Percentiles rank a stretch among this genome's conserved stretches.
phyloP scores from a whole-genome alignment of 2,329 filamentous ascomycete species.

The Aspergillus melleus region DNA sequence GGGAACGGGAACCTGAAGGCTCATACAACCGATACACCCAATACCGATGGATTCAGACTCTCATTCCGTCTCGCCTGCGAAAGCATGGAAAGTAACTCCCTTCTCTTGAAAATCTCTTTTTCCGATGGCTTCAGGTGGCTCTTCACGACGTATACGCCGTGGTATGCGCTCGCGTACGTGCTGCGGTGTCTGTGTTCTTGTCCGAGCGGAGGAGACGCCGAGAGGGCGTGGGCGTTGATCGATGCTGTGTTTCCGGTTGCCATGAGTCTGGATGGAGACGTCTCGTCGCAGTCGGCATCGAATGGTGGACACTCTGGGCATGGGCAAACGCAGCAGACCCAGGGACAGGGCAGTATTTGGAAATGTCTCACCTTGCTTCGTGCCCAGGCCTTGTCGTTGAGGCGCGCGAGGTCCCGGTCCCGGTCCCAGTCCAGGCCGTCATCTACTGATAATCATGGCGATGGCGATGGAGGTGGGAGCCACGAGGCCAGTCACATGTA shows the following conservation, averaged over 20 bases:
- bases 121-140: neutral
- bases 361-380: neutral
- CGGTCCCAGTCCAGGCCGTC: neutral
- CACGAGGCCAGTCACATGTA: no score
- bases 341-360: neutral
- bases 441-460: neutral
- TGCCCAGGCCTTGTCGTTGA: neutral
- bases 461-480: neutral
- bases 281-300: neutral
- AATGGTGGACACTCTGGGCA: neutral
- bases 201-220: neutral
- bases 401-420: neutral
- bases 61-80: neutral
- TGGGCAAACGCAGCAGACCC: neutral
- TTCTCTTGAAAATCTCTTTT: neutral
- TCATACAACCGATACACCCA: neutral
- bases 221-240: neutral
- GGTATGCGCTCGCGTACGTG: constrained; percentile 2
- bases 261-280: neutral
- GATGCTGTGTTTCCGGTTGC: neutral
- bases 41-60: neutral
- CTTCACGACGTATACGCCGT: neutral
- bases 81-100: neutral
- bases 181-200: neutral
- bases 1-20: neutral